These are phyloP conservation scores for Marchantia paleacea DNA, from an alignment of 225 moss, liverwort and hornwort species.

Conservation along the genomic window DNA sequence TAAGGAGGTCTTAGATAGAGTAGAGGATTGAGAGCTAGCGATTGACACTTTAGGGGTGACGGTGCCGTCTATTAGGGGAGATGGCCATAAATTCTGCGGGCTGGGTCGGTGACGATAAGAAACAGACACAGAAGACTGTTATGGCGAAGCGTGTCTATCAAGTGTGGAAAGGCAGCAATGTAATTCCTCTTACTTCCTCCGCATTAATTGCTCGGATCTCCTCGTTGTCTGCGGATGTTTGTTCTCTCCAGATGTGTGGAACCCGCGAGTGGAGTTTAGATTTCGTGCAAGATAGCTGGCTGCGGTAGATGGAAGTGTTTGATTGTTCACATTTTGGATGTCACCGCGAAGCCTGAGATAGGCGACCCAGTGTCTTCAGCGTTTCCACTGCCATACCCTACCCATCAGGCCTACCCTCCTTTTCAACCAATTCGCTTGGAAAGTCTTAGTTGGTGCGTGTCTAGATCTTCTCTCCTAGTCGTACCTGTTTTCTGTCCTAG, in stretches of 20 bases:
- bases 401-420: not conserved
- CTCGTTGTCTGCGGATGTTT: not conserved
- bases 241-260: not conserved
- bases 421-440: not conserved
- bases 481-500: no score
- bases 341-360: not conserved
- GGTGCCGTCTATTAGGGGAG: slow-evolving; percentile 17
- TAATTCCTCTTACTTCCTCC: slow-evolving; percentile 34
- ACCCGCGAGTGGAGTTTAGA: not conserved
- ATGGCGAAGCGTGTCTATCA: slow-evolving; percentile 85
- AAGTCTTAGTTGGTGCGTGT: not conserved
- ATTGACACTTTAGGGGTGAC: not conserved
- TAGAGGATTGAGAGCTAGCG: not conserved
- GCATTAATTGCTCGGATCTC: not conserved
- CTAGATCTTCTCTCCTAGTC: not conserved
- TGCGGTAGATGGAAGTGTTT: not conserved
- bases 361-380: not conserved
- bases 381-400: not conserved
- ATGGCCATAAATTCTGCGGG: slow-evolving; percentile 38
- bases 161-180: slow-evolving; percentile 98
- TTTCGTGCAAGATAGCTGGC: not conserved
- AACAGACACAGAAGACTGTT: slow-evolving; percentile 27
- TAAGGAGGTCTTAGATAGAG: slow-evolving; percentile 7
- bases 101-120: slow-evolving; percentile 34
- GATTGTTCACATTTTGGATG: not conserved